A percentile compares a stretch with the other conserved stretches of the same genome.
These are phyloP conservation scores for Abrus precatorius DNA, from an alignment of 306 rosid genomes.

Conservation along the genomic window DNA sequence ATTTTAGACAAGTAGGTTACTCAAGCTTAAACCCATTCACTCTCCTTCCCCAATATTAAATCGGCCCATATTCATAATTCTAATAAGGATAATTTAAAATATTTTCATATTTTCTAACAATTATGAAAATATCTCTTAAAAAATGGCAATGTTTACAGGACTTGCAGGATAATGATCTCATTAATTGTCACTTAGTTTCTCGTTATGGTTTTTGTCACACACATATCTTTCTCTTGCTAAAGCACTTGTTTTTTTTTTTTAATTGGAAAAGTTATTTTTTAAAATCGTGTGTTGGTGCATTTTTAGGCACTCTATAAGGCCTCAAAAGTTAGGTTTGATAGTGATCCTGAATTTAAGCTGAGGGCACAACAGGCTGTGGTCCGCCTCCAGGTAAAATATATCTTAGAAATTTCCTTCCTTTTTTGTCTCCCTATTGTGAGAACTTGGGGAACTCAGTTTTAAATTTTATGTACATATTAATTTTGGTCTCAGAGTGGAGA, in stretches of 20 bases:
- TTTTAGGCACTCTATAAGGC: constrained; percentile 87
- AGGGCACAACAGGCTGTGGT: constrained; percentile 92
- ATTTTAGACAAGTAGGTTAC: too few relatives aligned
- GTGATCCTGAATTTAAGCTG: constrained; percentile 83
- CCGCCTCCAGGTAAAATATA: constrained; percentile 78
- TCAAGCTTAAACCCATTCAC: too few relatives aligned
- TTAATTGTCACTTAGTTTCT: constrained; percentile 29
- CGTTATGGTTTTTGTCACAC: constrained; percentile 14
- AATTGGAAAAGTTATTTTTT: constrained; percentile 30
- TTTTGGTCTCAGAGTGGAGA: constrained; percentile 81
- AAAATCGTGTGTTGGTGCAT: constrained; percentile 38
- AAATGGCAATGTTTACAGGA: constrained; percentile 24
- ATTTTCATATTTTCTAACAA: too few relatives aligned
- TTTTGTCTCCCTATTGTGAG: not conserved
- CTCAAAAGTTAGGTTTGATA: constrained; percentile 84
- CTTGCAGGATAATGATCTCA: constrained; percentile 4
- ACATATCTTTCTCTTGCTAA: constrained; percentile 3
- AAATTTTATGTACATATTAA: constrained; percentile 27
- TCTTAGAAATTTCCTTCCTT: not conserved
- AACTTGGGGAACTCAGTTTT: constrained; percentile 14
- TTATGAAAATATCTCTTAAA: constrained; percentile 6
- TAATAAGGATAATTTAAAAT: too few relatives aligned
- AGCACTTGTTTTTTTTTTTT: constrained; percentile 11
- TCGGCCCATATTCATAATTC: too few relatives aligned
- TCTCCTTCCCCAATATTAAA: too few relatives aligned